A percentile compares a stretch with the other conserved stretches of the same genome.
These are phyloP conservation scores for Cladorrhinum sp. DNA, from an alignment of 2,329 filamentous ascomycete species.

Conservation along the genomic window DNA sequence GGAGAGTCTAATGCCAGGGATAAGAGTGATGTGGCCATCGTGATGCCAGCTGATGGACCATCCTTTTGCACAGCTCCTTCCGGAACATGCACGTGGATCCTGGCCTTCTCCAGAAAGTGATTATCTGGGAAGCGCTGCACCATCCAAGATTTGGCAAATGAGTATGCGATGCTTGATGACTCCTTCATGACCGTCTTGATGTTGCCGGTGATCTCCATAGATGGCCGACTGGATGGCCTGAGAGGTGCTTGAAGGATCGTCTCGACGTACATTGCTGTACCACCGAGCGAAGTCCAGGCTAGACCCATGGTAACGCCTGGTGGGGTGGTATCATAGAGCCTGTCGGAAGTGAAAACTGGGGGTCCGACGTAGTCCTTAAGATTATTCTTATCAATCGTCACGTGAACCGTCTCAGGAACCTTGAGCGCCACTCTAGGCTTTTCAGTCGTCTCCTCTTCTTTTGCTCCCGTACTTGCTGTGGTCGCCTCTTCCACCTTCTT, in stretches of 20 bases:
- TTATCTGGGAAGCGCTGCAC: constrained; percentile 84
- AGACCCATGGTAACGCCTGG: constrained; percentile 96
- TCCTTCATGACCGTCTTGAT: constrained; percentile 98
- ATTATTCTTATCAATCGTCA: constrained; percentile 83
- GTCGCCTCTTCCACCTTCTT: constrained; percentile 30
- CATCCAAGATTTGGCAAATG: constrained; percentile 87
- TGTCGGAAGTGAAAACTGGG: constrained; percentile 90
- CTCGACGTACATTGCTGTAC: constrained; percentile 94
- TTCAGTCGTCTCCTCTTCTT: constrained; percentile 64
- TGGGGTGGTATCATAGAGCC: constrained; percentile 89
- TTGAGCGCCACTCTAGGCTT: constrained; percentile 71
- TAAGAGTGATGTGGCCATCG: constrained; percentile 92
- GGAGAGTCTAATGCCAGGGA: constrained; percentile 77
- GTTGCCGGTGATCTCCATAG: constrained; percentile 89
- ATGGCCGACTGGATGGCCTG: constrained; percentile 67
- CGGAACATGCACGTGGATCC: constrained; percentile 92
- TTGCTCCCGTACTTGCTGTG: constrained; percentile 26
- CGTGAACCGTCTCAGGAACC: constrained; percentile 82
- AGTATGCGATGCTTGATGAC: constrained; percentile 91
- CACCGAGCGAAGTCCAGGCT: constrained; percentile 96
- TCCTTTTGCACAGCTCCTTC: constrained; percentile 97
- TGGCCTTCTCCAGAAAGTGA: constrained; percentile 92
- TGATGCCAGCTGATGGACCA: constrained; percentile 88
- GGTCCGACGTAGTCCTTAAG: constrained; percentile 96
- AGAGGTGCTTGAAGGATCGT: constrained; percentile 87